Percentiles rank a stretch among this genome's conserved stretches.
Evolutionary conservation across 257 asterid genomes (phyloP).

Genomic region (Nicotiana sylvestris): DNA sequence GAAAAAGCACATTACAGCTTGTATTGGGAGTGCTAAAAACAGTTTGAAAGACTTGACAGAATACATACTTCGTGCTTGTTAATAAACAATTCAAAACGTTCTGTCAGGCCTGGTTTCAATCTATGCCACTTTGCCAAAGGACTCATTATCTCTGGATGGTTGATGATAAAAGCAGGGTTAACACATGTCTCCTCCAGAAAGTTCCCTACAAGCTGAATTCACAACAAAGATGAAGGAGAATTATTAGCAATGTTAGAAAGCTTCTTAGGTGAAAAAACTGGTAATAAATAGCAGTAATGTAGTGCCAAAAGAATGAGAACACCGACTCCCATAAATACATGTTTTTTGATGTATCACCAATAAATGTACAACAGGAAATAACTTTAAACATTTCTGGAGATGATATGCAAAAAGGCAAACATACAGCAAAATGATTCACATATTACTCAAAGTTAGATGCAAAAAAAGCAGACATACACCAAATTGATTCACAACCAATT

Average conservation of each 20-base stretch:
- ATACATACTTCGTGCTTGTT: conserved; percentile 76
- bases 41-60: not conserved
- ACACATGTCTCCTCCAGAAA: conserved; percentile 80
- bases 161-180: conserved; percentile 75
- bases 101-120: conserved; percentile 80
- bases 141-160: conserved; percentile 94
- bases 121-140: conserved; percentile 96
- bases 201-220: conserved; percentile 76
- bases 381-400: not conserved
- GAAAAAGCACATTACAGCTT: not conserved
- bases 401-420: not conserved
- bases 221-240: not conserved
- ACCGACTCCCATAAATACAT: not conserved
- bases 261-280: not conserved
- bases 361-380: not conserved
- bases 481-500: not conserved
- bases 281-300: not conserved
- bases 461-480: not conserved
- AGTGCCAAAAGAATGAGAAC: not conserved
- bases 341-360: not conserved
- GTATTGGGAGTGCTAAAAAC: not conserved
- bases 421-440: not conserved
- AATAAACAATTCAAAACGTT: conserved; percentile 78
- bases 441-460: not conserved
- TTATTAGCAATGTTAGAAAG: not conserved